Evolutionary conservation across 2,329 filamentous ascomycete genomes (phyloP), one percentile per base, ranked within the genome.

Genomic region (Fusarium brevicatenulatum): DNA sequence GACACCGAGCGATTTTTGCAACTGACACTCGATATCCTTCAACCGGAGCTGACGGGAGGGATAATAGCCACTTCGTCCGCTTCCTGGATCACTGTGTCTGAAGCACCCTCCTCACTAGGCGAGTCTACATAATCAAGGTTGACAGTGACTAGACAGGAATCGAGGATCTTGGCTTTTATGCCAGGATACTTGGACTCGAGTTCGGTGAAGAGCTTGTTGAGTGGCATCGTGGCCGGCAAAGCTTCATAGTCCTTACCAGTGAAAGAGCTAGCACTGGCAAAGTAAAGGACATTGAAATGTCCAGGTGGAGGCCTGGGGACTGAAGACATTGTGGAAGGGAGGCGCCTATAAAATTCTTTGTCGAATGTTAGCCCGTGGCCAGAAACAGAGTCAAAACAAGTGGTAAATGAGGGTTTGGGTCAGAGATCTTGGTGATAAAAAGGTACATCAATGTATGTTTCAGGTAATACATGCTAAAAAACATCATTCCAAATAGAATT

Each of bases 1-100:
- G 39, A 44, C 40, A 55, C 37, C 30, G 25, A 65, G 63, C 50
- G 40, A 61, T 63, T 63, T 68, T 66, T 67, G 55, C 50, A 67
- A 70, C 65, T 61, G 39, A 60, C 57, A 53, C 66, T 62, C 47
- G 63, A 64, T 60, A 67, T 63, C 52, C 56, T 64, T 87, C 82
- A 96, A 9, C 94, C 94, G 42, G 94, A 95, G 85, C 94, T 97
- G 73, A 97, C 94, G 15, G 94, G 94, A 39, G 94, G 94, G 64
- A 97, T 95, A 40, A 97, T 92, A 46, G 92, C 94, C 62, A 97
- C 93, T 83, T 97, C 94, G 79, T 97, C 94, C 34, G 91, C 93
- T 70, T 90, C 89, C 57, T 90, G 83, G 64, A 97, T 92, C 63
- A 89, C 80, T 32, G 85, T 74, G 21, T 83, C 83, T 13, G 79